Evolutionary conservation across 495 filamentous ascomycete species (phyloP), one percentile per base, ranked within the genome.

Genomic region (Podospora conica): DNA sequence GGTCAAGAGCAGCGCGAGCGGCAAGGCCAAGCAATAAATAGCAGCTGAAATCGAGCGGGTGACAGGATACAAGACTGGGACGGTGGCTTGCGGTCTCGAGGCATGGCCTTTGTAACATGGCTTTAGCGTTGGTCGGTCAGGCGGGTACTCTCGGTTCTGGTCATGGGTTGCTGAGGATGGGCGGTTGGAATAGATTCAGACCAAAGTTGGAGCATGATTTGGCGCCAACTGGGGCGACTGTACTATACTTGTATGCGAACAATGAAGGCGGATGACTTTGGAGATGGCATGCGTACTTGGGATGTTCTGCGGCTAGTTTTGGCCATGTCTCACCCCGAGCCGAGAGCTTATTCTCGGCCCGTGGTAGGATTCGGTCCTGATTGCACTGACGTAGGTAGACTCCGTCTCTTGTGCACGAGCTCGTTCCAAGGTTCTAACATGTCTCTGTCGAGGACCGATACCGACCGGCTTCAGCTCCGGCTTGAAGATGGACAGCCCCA

Each of bases 1-100:
- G 72, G 87, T 94, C 68, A 91, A 92, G 83, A 89, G 88, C 73
- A 81, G 85, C 69, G 78, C 84, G 60, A 84, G 85, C 67, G 79
- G 78, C 68, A 88, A 88, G 85, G 77, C 80, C 73, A 77, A 85
- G 76, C 77, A 79, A 59, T 66, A 40, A 5, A 55, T 57, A 2
- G 59, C 21, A 27, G 10, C 11, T 8, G 15, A 56, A 6, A n/a
- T 8, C 11, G 48, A 15, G 24, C 22, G 18, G 15, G 29, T 8
- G 22, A 9, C 23, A 55, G n/a, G 61, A 63, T 27, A 18, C 29
- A 29, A 18, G n/a, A 21, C 20, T 48, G 55, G 63, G 29, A 66
- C 31, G 27, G 20, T 9, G 54, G 54, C 33, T 53, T 23, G 22
- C 22, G 18, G 57, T 60, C 28, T 55, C 28, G 18, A 40, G 20